Percentiles rank a stretch among this genome's conserved stretches.
Evolutionary conservation across 495 filamentous ascomycete species (phyloP).

Genomic region (Evansstolkia leycettana): DNA sequence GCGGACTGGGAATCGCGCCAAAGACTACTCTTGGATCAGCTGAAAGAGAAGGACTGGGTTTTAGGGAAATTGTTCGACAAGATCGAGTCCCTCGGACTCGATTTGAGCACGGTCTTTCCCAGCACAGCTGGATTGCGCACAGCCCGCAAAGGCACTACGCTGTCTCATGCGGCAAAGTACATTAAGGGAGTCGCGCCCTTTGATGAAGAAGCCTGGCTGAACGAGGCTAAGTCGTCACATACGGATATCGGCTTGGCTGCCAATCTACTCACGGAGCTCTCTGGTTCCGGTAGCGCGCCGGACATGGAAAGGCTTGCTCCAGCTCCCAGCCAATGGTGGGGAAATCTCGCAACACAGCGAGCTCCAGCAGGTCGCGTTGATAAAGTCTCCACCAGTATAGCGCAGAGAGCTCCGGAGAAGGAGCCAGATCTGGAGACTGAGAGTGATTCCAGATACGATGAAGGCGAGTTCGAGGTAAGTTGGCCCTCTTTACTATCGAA

Average conservation of each 20-base stretch:
- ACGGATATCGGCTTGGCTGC: slow-evolving; percentile 10
- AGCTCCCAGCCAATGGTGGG: slow-evolving; percentile 29
- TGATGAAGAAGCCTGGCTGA: slow-evolving; percentile 29
- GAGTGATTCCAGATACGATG: slow-evolving; percentile 7
- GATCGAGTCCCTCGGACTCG: slow-evolving; percentile 54
- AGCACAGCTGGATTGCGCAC: slow-evolving; percentile 37
- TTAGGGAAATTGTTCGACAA: slow-evolving; percentile 68
- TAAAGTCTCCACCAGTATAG: background rate
- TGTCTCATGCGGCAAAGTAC: slow-evolving; percentile 23
- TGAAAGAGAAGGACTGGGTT: slow-evolving; percentile 69
- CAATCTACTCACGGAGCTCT: slow-evolving; percentile 16
- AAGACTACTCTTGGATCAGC: slow-evolving; percentile 40
- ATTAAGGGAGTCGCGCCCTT: slow-evolving; percentile 37
- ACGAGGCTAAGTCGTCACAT: slow-evolving; percentile 11
- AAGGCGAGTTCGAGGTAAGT: slow-evolving; percentile 28
- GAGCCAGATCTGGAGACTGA: background rate
- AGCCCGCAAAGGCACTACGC: slow-evolving; percentile 19
- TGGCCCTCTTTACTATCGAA: background rate
- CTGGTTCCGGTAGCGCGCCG: slow-evolving; percentile 1
- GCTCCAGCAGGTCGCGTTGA: background rate
- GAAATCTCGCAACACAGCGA: slow-evolving; percentile 8
- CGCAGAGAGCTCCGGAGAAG: background rate
- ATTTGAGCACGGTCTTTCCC: slow-evolving; percentile 60
- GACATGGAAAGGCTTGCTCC: slow-evolving; percentile 6
- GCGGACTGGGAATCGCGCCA: slow-evolving; percentile 35